Conservation (phyloP, 1,284 basidiomycete genomes). For the Ustilago shanxiensis region DNA sequence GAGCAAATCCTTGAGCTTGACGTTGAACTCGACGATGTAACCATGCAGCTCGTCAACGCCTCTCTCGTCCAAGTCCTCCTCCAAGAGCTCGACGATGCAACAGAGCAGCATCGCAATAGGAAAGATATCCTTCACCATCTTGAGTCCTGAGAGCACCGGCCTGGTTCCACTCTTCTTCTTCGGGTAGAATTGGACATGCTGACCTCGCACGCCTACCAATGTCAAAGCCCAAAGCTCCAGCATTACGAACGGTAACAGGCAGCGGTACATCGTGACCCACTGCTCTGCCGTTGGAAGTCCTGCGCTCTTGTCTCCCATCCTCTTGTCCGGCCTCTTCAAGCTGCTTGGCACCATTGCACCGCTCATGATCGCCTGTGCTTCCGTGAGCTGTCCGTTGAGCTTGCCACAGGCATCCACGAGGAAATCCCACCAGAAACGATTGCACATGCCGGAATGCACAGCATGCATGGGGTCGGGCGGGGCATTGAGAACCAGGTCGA, state of each 20-base stretch:
- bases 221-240: not conserved
- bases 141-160: not conserved
- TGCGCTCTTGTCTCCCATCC: not conserved
- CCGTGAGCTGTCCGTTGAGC: not conserved
- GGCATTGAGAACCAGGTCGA: not conserved
- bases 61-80: not conserved
- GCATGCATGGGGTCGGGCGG: conserved; percentile 6
- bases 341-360: conserved; percentile 2
- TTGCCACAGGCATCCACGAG: not conserved
- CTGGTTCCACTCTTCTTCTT: not conserved
- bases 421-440: not conserved
- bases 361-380: not conserved
- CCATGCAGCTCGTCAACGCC: not conserved
- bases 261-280: conserved; percentile 2
- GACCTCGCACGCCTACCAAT: not conserved
- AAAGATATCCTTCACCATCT: conserved; percentile 9
- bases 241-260: conserved; percentile 5
- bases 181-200: not conserved
- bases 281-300: not conserved
- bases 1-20: not conserved
- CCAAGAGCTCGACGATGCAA: conserved; percentile 7
- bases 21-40: conserved; percentile 5
- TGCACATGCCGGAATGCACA: not conserved
- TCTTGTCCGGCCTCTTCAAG: not conserved
- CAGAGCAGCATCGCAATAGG: conserved; percentile 6